Percentiles rank a stretch among this genome's conserved stretches.
These are phyloP conservation scores for Aspergillus phoenicis DNA, from an alignment of 2,329 filamentous ascomycete species.

Conservation along the genomic window DNA sequence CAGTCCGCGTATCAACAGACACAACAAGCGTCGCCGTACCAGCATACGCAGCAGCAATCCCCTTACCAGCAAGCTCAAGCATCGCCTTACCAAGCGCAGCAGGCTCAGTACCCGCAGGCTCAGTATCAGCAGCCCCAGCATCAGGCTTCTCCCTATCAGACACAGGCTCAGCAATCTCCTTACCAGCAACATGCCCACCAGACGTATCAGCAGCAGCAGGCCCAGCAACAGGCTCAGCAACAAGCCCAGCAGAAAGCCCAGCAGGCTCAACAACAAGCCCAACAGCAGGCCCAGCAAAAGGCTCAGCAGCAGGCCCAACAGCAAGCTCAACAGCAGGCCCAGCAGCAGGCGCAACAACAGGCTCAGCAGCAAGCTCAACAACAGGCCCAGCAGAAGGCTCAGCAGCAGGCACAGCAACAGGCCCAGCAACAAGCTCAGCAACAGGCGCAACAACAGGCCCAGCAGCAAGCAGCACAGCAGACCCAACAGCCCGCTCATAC, in stretches of 20 bases:
- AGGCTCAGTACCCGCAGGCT: conserved; percentile 8
- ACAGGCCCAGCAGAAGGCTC: conserved; percentile 2
- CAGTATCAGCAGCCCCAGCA: conserved; percentile 24
- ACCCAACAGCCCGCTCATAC: conserved; percentile 13
- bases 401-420: conserved; percentile 10
- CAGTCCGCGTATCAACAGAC: conserved; percentile 12
- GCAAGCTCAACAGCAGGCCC: not conserved
- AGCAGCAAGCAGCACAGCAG: conserved; percentile 11
- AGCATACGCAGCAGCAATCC: conserved; percentile 8
- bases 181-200: conserved; percentile 21
- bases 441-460: conserved; percentile 21
- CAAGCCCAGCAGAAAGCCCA: conserved; percentile 19
- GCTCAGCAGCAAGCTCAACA: not conserved
- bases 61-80: conserved; percentile 14
- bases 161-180: conserved; percentile 20
- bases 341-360: not conserved
- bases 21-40: conserved; percentile 8
- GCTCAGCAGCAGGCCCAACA: conserved; percentile 6
- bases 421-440: conserved; percentile 10
- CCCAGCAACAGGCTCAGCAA: conserved; percentile 16
- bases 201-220: conserved; percentile 12
- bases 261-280: conserved; percentile 15
- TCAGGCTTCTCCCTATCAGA: conserved; percentile 19
- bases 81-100: conserved; percentile 14
- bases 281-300: conserved; percentile 4